These are phyloP conservation scores for Aspergillus udagawae DNA, from an alignment of 2,329 filamentous ascomycete species.

Conservation along the genomic window DNA sequence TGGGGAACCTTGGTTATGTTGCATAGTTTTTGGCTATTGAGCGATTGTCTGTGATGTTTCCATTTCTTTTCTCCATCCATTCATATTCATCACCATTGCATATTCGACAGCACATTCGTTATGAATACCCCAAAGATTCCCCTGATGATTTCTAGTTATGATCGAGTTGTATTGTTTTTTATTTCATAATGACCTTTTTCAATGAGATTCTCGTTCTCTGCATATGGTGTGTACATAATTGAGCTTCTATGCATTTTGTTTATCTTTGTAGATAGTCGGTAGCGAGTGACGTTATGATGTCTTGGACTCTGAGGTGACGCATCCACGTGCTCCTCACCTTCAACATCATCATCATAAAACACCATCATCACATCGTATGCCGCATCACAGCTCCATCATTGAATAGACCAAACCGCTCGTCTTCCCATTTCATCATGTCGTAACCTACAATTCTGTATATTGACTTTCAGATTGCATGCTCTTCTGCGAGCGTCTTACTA, in stretches of 20 bases:
- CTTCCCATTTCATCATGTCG: not conserved
- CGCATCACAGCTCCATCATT: not conserved
- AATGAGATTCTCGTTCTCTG: not conserved
- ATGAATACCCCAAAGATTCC: conserved; percentile 2
- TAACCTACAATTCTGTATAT: not conserved
- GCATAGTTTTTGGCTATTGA: not conserved
- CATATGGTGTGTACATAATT: not conserved
- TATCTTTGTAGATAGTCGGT: not conserved
- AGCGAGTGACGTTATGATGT: not conserved
- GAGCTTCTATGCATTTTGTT: not conserved
- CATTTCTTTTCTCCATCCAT: conserved; percentile 11
- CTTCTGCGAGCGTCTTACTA: not conserved
- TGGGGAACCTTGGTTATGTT: conserved; percentile 18
- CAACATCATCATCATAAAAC: not conserved
- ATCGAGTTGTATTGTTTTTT: not conserved
- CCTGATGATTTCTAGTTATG: not conserved
- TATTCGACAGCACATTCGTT: conserved; percentile 1
- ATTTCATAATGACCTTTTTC: not conserved
- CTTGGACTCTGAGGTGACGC: not conserved
- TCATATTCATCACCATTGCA: not conserved
- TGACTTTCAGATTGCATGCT: not conserved
- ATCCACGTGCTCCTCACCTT: not conserved
- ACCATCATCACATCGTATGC: not conserved
- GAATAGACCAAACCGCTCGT: not conserved
- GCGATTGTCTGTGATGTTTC: not conserved